Evolutionary conservation across 2,329 filamentous ascomycete genomes (phyloP).

Genomic region (Incumbomyces delicatus): DNA sequence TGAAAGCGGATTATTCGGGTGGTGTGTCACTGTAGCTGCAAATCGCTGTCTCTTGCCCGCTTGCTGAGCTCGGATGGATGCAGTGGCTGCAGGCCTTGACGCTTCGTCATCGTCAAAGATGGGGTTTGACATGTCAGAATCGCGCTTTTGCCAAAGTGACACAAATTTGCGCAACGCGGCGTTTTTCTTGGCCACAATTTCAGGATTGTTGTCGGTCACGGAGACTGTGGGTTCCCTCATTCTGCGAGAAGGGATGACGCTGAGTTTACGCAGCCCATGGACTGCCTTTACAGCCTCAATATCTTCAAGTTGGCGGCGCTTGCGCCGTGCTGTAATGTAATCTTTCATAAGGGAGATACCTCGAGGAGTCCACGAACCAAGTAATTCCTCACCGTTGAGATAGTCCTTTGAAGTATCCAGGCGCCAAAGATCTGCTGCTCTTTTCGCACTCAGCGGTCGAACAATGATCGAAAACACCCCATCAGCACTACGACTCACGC

Average conservation of each 20-base stretch:
- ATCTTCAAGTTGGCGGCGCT: slow-evolving; percentile 64
- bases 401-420: slow-evolving; percentile 94
- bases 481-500: slow-evolving; percentile 78
- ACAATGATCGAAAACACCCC: slow-evolving; percentile 79
- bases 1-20: slow-evolving; percentile 70
- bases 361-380: slow-evolving; percentile 76
- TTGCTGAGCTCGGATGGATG: slow-evolving; percentile 29
- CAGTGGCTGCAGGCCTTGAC: slow-evolving; percentile 14
- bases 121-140: slow-evolving; percentile 28
- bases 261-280: slow-evolving; percentile 31
- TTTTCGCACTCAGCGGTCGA: slow-evolving; percentile 79
- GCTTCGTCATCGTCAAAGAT: slow-evolving; percentile 31
- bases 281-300: slow-evolving; percentile 55
- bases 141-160: slow-evolving; percentile 23
- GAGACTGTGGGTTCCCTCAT: slow-evolving; percentile 9
- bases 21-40: slow-evolving; percentile 63
- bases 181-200: slow-evolving; percentile 18
- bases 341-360: slow-evolving; percentile 87
- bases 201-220: not conserved
- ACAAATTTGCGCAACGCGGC: slow-evolving; percentile 32
- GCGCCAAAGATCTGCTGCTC: slow-evolving; percentile 86
- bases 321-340: slow-evolving; percentile 65
- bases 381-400: slow-evolving; percentile 85
- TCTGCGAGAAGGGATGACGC: slow-evolving; percentile 9
- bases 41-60: slow-evolving; percentile 45